Base-by-base conservation (phyloP, 2,329 filamentous ascomycete genomes). In the Lachnellula suecica region DNA sequence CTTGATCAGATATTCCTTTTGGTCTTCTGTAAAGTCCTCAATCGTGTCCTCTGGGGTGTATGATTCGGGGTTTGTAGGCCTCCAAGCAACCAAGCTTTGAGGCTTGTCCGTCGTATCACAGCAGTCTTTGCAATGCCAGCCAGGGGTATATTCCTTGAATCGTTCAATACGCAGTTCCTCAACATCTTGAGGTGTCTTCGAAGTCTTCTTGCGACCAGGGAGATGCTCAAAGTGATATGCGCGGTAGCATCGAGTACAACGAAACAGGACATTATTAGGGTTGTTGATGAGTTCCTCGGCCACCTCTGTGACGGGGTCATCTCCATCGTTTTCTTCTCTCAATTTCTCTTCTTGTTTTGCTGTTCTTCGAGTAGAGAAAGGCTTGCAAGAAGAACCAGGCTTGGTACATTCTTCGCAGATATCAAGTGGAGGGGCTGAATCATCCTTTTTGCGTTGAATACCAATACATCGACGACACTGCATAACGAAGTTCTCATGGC, bases 1-100 rank as follows among this genome's bases (percentile, higher is more conserved):
- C 67, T 94, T 96, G 62, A 99, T 74, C 2, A 99, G 79, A 64
- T 97, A 99, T 61, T 97, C 91, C 59, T 92, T 92, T n/a, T 88
- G 78, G 49, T 91, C 87, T 64, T 94, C 87, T 10, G 72, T 70
- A n/a, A 89, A 72, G 48, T 81, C 72, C 24, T 82, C 72, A 44
- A 78, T 76, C 1, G 74, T 72, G 47, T 78, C 74, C 2, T 79
- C 81, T 4, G 75, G 66, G 13, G 72, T 69, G 60, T 87, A 85
- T 1, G 70, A 71, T 11, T 82, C 75, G 22, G 79, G 72, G 60
- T 88, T 74, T 0, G 75, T 68, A 0, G 91, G 91, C 53, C 93
- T 84, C 94, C 94, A 99, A 13, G 93, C 91, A 48, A 97, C 85
- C 5, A 99, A 71, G n/a, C 78, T 77, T 52, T 88, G 82, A 15